Conservation (phyloP, 2,329 filamentous ascomycete species). For the Claviceps fusiformis region DNA sequence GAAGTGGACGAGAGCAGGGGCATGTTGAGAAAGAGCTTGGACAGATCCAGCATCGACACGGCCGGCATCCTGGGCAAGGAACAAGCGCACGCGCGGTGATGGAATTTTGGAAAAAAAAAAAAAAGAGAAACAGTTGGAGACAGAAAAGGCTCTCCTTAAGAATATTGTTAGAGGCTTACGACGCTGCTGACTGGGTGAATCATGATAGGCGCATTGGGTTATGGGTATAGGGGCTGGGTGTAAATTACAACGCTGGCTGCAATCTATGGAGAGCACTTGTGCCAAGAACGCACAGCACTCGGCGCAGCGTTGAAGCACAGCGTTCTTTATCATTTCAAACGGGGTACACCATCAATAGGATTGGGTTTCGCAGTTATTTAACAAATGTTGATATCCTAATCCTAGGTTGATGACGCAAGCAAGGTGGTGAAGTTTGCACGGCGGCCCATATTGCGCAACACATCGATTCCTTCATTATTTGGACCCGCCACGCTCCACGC, state of each 20-base stretch:
- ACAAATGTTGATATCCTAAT: too few relatives aligned
- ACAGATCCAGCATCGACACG: constrained; percentile 27
- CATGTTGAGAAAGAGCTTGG: constrained; percentile 20
- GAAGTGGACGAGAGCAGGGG: constrained; percentile 47
- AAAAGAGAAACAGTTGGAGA: too few relatives aligned
- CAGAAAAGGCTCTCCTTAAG: not conserved
- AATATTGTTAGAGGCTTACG: not conserved
- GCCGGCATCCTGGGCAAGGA: constrained; percentile 24
- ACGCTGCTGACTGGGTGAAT: not conserved
- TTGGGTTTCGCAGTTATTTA: not conserved
- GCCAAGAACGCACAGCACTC: not conserved
- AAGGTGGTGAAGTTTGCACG: too few relatives aligned
- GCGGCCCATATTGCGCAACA: too few relatives aligned
- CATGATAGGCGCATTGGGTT: not conserved
- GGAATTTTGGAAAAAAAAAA: not conserved
- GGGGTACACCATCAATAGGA: not conserved
- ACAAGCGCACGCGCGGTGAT: constrained; percentile 16
- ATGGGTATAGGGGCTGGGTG: not conserved
- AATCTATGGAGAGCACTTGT: not conserved
- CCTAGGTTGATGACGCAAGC: too few relatives aligned
- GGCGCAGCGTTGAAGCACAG: not conserved
- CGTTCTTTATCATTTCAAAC: not conserved
- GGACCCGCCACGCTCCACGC: too few relatives aligned
- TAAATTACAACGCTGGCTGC: not conserved
- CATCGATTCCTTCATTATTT: too few relatives aligned